phyloP scores from a whole-genome alignment of 352 stramenopile genomes.

The Phytophthora citrophthora region DNA sequence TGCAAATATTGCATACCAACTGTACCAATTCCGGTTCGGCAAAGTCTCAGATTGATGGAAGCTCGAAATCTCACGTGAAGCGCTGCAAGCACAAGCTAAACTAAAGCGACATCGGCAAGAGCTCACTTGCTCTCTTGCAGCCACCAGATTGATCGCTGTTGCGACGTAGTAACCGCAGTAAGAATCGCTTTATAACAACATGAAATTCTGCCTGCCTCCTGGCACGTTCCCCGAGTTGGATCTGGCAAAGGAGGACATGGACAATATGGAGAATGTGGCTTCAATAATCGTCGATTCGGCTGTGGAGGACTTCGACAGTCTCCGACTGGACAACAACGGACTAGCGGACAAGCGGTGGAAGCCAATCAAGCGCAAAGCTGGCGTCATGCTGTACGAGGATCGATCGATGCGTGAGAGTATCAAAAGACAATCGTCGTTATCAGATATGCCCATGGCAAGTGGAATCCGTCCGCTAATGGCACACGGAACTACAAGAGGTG shows the following conservation, averaged over 20 bases:
- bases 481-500: constrained; percentile 43
- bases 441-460: constrained; percentile 6
- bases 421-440: constrained; percentile 7
- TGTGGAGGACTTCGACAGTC: constrained; percentile 34
- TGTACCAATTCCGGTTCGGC: constrained; percentile 16
- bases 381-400: constrained; percentile 40
- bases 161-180: not conserved
- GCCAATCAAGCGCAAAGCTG: constrained; percentile 40
- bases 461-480: constrained; percentile 38
- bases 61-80: constrained; percentile 23
- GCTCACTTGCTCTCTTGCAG: constrained; percentile 11
- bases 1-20: not conserved
- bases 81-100: constrained; percentile 1
- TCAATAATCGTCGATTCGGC: constrained; percentile 37
- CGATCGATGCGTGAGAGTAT: constrained; percentile 29
- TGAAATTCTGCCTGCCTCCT: constrained; percentile 44
- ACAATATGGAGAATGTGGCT: constrained; percentile 47
- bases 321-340: constrained; percentile 25
- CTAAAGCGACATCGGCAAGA: constrained; percentile 11
- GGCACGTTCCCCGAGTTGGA: constrained; percentile 48
- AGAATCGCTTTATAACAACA: constrained; percentile 2
- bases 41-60: not conserved
- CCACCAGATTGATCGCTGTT: not conserved
- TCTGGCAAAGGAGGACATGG: constrained; percentile 43
- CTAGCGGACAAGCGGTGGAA: constrained; percentile 40